Evolutionary conservation across 306 rosid genomes (phyloP).

Genomic region (Astragalus membranaceus): DNA sequence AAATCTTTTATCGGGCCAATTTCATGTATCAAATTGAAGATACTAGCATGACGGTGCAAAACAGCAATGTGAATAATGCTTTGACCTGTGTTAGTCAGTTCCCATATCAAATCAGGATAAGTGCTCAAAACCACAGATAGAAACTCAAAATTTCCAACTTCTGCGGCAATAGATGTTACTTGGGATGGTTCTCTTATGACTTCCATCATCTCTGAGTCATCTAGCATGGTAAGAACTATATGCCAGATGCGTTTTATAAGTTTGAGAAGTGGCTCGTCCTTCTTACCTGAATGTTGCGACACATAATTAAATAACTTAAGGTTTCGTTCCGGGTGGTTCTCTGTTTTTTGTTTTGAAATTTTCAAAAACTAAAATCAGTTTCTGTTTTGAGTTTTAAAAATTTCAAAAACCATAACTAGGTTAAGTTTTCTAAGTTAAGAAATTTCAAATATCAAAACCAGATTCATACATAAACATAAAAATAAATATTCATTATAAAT

Average conservation of each 20-base stretch:
- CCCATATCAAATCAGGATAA: constrained; percentile 41
- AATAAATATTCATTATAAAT: too few species aligned
- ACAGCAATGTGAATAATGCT: constrained; percentile 35
- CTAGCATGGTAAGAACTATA: background rate
- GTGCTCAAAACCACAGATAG: constrained; percentile 24
- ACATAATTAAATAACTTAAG: background rate
- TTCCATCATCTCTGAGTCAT: background rate
- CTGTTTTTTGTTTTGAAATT: too few species aligned
- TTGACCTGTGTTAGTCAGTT: background rate
- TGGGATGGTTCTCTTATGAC: constrained; percentile 16
- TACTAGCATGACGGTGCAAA: constrained; percentile 33
- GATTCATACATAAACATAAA: too few species aligned
- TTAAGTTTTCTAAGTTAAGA: too few species aligned
- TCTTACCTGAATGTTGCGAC: background rate
- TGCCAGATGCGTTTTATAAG: constrained; percentile 20
- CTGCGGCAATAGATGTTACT: constrained; percentile 22
- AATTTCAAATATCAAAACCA: too few species aligned
- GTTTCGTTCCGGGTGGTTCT: too few species aligned
- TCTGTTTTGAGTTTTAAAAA: too few species aligned
- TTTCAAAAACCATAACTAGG: too few species aligned
- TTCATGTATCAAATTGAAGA: constrained; percentile 39
- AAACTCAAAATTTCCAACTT: constrained; percentile 41
- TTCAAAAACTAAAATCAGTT: too few species aligned
- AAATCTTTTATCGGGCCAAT: constrained; percentile 23
- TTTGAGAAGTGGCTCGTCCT: background rate